Percentiles rank a stretch among this genome's conserved stretches.
These are phyloP conservation scores for Tetradesmus obliquus DNA, from an alignment of 139 green algal genomes.

Conservation along the genomic window DNA sequence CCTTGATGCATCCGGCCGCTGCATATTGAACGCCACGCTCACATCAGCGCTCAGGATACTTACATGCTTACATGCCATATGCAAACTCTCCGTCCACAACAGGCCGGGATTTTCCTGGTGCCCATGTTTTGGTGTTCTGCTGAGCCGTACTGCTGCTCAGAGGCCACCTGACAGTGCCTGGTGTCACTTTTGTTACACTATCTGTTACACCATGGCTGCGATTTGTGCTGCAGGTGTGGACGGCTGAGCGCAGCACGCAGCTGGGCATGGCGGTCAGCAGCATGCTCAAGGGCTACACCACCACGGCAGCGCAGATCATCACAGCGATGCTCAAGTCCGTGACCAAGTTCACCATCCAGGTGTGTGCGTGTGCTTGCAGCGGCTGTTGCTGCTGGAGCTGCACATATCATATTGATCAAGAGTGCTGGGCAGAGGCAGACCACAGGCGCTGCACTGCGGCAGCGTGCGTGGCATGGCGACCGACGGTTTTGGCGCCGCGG, in stretches of 20 bases:
- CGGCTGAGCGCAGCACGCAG: constrained; percentile 70
- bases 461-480: neutral
- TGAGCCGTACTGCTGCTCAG: too few relatives aligned
- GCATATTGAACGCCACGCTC: too few relatives aligned
- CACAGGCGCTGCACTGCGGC: neutral
- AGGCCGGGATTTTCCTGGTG: too few relatives aligned
- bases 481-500: too few relatives aligned
- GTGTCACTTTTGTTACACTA: too few relatives aligned
- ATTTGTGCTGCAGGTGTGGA: constrained; percentile 65
- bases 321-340: constrained; percentile 80
- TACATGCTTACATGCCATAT: too few relatives aligned
- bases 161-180: too few relatives aligned
- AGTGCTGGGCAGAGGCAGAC: neutral
- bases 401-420: neutral
- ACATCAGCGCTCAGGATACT: too few relatives aligned
- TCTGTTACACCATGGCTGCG: neutral
- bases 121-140: too few relatives aligned
- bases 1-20: too few relatives aligned
- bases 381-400: neutral
- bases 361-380: constrained; percentile 30
- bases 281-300: constrained; percentile 90
- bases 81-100: too few relatives aligned
- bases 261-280: constrained; percentile 81
- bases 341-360: constrained; percentile 88
- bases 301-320: constrained; percentile 83